phyloP scores from a whole-genome alignment of 2,329 filamentous ascomycete species.

The Alternaria angustiovoidea region DNA sequence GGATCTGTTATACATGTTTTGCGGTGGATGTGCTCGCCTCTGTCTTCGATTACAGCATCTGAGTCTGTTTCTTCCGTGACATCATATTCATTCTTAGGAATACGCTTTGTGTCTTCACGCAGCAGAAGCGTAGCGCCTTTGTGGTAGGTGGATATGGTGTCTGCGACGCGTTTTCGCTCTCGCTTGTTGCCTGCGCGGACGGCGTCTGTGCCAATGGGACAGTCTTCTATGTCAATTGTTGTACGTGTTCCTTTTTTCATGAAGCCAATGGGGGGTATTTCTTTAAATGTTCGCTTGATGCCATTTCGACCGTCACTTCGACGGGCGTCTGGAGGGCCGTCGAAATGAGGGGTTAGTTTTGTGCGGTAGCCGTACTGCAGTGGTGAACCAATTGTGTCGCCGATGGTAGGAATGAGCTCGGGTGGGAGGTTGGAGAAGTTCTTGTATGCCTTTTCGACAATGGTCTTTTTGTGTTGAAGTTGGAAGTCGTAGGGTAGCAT shows the following conservation, averaged over 20 bases:
- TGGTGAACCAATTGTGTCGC: constrained; percentile 88
- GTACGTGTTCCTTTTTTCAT: constrained; percentile 81
- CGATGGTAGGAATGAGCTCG: constrained; percentile 76
- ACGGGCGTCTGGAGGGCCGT: constrained; percentile 70
- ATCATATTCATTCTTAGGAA: constrained; percentile 56
- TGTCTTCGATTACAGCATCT: constrained; percentile 61
- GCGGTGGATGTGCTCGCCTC: constrained; percentile 71
- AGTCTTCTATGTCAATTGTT: constrained; percentile 95
- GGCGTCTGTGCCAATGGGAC: constrained; percentile 89
- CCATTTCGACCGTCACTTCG: constrained; percentile 59
- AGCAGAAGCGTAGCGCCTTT: constrained; percentile 88
- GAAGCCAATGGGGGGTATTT: constrained; percentile 85
- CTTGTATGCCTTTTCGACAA: constrained; percentile 88
- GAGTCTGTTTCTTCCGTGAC: constrained; percentile 38
- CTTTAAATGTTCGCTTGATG: constrained; percentile 65
- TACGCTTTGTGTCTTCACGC: constrained; percentile 81
- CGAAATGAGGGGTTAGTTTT: constrained; percentile 96
- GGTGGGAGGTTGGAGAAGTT: constrained; percentile 88
- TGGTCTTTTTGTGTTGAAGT: constrained; percentile 80
- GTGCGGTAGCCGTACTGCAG: constrained; percentile 93
- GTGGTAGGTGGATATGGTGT: constrained; percentile 75
- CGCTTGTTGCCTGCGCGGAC: constrained; percentile 80
- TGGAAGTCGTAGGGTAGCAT: constrained; percentile 93
- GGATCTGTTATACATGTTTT: constrained; percentile 91
- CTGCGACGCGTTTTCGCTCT: constrained; percentile 78